Evolutionary conservation across 768 basidiomycete genomes (phyloP), one percentile per base, ranked within the genome.

Genomic region (Calocera cornea): DNA sequence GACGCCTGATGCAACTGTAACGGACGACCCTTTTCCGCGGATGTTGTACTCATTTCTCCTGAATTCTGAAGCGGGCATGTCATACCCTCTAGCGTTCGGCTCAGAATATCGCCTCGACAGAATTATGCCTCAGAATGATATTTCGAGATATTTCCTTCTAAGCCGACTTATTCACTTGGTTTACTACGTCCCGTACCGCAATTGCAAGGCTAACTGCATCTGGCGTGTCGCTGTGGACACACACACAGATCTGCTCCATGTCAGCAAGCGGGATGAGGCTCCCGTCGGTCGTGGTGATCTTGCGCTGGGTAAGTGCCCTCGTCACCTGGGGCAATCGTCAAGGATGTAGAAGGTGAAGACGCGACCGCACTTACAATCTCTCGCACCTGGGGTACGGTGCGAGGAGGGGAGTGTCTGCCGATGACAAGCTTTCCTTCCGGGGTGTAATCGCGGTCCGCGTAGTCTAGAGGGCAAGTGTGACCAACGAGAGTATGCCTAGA

Each of bases 381-480:
- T 7, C 74, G 76, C 22, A 86, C 78, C 1, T 75, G 76, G 0
- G 78, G 77, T 36, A 78, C 71, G 34, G 19, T 11, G 66, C 12
- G 29, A 11, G 27, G 1, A 72, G 74, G 22, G 66, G 64, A 75
- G 19, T 67, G 84, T 85, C 84, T 81, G 10, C 85, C 86, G 66
- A 86, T 86, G 40, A 87, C 71, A 33, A 87, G 77, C 70, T 81
- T 82, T 1, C 86, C 87, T 66, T 82, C 79, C 1, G 78, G 72
- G 64, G 75, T 80, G 70, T 88, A 87, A 22, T 86, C 84, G 33
- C 87, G 74, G 72, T 89, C 86, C 1, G 83, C 85, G 71, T 14
- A 17, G 2, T 12, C 41, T 34, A 14, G 1, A 1, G 10, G n/a
- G 34, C 66, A 14, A 17, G 41, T 50, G 5, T 41, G 8, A n/a